A percentile compares a stretch with the other conserved stretches of the same genome.
phyloP scores from a whole-genome alignment of 2,329 filamentous ascomycete species.

The Sclerotinia nivalis region DNA sequence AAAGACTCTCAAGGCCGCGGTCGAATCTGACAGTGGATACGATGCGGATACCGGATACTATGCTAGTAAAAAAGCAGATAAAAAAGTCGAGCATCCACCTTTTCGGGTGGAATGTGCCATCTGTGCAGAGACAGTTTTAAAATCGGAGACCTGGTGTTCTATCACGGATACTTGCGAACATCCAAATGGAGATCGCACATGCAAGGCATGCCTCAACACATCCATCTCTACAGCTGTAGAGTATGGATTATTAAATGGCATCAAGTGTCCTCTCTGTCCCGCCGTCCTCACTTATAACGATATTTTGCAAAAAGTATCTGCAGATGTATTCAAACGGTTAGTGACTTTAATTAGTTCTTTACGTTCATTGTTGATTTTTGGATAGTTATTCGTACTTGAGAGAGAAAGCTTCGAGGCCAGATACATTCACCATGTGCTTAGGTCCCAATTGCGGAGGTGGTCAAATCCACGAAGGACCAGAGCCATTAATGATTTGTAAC shows the following conservation, averaged over 20 bases:
- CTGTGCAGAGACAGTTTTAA: neutral
- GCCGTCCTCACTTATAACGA: constrained; percentile 2
- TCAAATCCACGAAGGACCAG: constrained; percentile 27
- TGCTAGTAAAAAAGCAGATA: neutral
- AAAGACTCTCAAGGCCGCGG: neutral
- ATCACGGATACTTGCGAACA: constrained; percentile 2
- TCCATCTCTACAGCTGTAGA: constrained; percentile 1
- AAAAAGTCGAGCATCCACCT: neutral
- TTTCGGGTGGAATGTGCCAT: neutral
- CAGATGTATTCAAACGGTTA: neutral
- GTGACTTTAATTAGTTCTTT: neutral
- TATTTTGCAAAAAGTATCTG: neutral
- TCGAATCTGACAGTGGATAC: neutral
- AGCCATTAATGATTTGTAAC: constrained; percentile 33
- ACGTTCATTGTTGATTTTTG: neutral
- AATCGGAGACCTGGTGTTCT: no score
- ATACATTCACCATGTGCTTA: constrained; percentile 26
- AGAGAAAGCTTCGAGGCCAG: constrained; percentile 7
- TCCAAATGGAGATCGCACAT: neutral
- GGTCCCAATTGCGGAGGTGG: constrained; percentile 28
- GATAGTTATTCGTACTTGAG: constrained; percentile 10
- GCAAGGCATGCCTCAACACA: constrained; percentile 12
- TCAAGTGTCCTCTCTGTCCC: constrained; percentile 16
- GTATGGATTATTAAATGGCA: neutral
- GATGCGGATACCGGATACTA: neutral